Evolutionary conservation across 2,329 filamentous ascomycete species (phyloP).

Genomic region (Diaporthe ampelina): DNA sequence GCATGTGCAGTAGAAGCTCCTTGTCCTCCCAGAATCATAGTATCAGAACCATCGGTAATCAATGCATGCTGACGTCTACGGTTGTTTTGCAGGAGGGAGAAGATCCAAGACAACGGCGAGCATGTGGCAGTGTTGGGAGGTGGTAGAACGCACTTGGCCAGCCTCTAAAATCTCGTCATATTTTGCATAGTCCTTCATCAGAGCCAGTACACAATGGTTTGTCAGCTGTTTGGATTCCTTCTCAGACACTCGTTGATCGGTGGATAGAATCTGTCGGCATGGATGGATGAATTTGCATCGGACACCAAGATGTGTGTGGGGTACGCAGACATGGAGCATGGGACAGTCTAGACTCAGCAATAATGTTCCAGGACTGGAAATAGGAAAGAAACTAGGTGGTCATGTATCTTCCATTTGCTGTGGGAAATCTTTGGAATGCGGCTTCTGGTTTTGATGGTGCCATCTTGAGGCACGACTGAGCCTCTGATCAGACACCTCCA

Average conservation of each 20-base stretch:
- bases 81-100: not conserved
- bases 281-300: not conserved
- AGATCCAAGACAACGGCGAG: not conserved
- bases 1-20: not conserved
- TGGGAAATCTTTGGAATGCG: no score
- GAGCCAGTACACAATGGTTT: not conserved
- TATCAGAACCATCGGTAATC: no score
- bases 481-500: not conserved
- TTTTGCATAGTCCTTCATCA: not conserved
- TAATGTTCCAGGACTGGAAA: not conserved
- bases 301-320: not conserved
- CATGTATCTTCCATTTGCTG: not conserved
- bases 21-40: not conserved
- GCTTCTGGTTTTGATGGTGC: not conserved
- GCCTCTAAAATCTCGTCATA: not conserved
- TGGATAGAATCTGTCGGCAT: not conserved
- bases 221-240: no score
- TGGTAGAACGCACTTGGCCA: not conserved
- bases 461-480: not conserved
- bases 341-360: no score
- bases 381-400: no score
- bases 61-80: not conserved
- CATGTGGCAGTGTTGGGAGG: not conserved
- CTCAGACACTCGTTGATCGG: no score
- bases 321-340: not conserved